Percentiles rank a stretch among this genome's conserved stretches.
phyloP scores from a whole-genome alignment of 1,284 basidiomycete species.

The Pterula multifida region DNA sequence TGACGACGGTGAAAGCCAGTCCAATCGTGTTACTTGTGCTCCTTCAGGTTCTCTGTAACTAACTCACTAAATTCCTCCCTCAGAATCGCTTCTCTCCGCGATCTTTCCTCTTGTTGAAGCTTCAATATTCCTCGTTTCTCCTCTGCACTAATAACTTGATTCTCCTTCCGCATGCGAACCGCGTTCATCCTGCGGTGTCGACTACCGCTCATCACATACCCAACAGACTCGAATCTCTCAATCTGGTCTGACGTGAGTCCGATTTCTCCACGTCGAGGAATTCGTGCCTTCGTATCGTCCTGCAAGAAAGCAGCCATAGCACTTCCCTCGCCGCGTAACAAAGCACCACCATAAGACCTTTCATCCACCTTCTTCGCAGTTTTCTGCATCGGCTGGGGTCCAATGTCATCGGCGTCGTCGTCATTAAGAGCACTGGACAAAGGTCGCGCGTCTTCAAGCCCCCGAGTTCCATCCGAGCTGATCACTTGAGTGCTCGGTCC shows the following conservation, averaged over 20 bases:
- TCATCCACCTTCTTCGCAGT: constrained; percentile 54
- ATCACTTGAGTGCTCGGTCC: constrained; percentile 12
- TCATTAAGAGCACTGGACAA: constrained; percentile 17
- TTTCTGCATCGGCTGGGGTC: constrained; percentile 44
- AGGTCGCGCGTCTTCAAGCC: constrained; percentile 7
- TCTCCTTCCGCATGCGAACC: constrained; percentile 95
- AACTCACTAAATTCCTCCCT: constrained; percentile 74
- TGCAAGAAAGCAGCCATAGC: constrained; percentile 95
- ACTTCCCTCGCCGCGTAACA: constrained; percentile 89
- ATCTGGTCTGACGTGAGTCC: constrained; percentile 84
- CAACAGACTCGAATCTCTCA: constrained; percentile 74
- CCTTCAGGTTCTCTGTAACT: constrained; percentile 62
- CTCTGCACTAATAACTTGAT: constrained; percentile 96
- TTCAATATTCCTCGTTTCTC: constrained; percentile 93
- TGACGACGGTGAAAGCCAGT: too few species aligned
- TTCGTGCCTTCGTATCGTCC: constrained; percentile 80
- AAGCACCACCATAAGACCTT: constrained; percentile 71
- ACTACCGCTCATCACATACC: constrained; percentile 98
- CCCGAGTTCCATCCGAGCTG: constrained; percentile 16
- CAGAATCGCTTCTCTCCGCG: constrained; percentile 76
- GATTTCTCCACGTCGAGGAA: constrained; percentile 97
- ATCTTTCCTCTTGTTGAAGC: constrained; percentile 86
- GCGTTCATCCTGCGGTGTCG: constrained; percentile 94
- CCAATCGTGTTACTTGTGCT: constrained; percentile 8
- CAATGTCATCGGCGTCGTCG: constrained; percentile 43